These are phyloP conservation scores for Bidens hawaiensis DNA, from an alignment of 140 eudicot species.

Conservation along the genomic window DNA sequence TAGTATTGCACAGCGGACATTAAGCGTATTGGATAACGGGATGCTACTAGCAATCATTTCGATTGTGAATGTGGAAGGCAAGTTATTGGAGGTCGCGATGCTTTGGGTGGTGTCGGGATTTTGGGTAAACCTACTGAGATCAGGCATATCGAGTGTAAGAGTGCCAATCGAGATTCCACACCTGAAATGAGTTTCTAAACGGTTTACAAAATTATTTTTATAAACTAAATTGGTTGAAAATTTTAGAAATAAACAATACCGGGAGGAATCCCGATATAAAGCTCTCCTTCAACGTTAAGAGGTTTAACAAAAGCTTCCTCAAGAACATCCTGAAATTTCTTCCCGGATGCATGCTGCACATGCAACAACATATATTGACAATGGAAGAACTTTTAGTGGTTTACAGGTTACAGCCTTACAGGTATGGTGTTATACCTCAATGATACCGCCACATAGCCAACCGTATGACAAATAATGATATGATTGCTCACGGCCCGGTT, in stretches of 20 bases:
- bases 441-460: slow-evolving; percentile 94
- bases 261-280: slow-evolving; percentile 95
- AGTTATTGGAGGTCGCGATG: slow-evolving; percentile 3
- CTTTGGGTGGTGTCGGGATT: neutral
- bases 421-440: slow-evolving; percentile 54
- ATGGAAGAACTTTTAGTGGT: neutral
- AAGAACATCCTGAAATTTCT: slow-evolving; percentile 83
- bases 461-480: slow-evolving; percentile 94
- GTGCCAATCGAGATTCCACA: slow-evolving; percentile 91
- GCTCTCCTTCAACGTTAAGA: slow-evolving; percentile 83
- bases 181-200: slow-evolving; percentile 50
- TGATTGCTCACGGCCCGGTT: slow-evolving; percentile 74
- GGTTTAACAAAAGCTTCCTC: slow-evolving; percentile 90
- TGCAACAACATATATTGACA: neutral
- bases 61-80: slow-evolving; percentile 75
- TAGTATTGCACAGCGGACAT: slow-evolving; percentile 75
- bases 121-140: slow-evolving; percentile 43
- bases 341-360: slow-evolving; percentile 83
- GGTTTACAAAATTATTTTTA: neutral
- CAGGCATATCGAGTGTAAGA: slow-evolving; percentile 64
- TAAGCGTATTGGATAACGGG: slow-evolving; percentile 61
- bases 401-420: too few species aligned
- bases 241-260: slow-evolving; percentile 35
- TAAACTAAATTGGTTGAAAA: neutral
- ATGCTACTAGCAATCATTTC: slow-evolving; percentile 45